These are phyloP conservation scores for Corinectria fuckeliana DNA, from an alignment of 2,329 filamentous ascomycete species.

Conservation along the genomic window DNA sequence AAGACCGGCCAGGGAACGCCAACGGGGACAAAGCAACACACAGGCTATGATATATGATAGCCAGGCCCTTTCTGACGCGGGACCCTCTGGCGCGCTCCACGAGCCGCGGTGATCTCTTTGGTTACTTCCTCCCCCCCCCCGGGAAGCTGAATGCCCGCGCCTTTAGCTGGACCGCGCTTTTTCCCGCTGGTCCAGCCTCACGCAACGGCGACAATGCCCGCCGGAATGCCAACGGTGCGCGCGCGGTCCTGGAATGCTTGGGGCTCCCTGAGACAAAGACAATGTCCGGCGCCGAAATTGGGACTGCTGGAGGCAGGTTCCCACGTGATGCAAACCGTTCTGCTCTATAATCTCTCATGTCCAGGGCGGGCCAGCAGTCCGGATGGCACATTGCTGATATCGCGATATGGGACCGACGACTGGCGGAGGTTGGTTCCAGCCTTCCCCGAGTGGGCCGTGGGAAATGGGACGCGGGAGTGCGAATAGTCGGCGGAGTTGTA, in stretches of 20 bases:
- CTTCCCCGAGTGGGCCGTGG: neutral
- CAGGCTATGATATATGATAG: conserved; percentile 21
- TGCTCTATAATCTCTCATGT: conserved; percentile 6
- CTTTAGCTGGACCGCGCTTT: conserved; percentile 25
- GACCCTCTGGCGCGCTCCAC: neutral
- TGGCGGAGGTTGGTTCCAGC: neutral
- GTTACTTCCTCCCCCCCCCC: too few species aligned
- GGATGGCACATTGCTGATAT: conserved; percentile 5
- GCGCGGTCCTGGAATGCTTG: conserved; percentile 42
- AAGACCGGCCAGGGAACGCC: neutral
- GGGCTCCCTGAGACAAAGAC: conserved; percentile 46
- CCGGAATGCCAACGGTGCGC: conserved; percentile 37
- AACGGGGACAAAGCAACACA: conserved; percentile 16
- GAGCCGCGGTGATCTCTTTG: conserved; percentile 6
- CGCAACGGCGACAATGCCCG: conserved; percentile 44
- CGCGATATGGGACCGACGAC: neutral
- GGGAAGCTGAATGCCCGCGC: conserved; percentile 8
- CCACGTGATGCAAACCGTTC: conserved; percentile 15
- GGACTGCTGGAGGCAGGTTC: conserved; percentile 2
- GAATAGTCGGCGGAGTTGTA: conserved; percentile 13
- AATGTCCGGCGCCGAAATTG: conserved; percentile 39
- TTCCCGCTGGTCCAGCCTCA: conserved; percentile 40
- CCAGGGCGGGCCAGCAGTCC: neutral
- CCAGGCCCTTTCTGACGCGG: neutral
- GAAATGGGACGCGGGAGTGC: conserved; percentile 5